Evolutionary conservation across 192 early-diverging fungal genomes (phyloP).

Genomic region (Entomortierella beljakovae): DNA sequence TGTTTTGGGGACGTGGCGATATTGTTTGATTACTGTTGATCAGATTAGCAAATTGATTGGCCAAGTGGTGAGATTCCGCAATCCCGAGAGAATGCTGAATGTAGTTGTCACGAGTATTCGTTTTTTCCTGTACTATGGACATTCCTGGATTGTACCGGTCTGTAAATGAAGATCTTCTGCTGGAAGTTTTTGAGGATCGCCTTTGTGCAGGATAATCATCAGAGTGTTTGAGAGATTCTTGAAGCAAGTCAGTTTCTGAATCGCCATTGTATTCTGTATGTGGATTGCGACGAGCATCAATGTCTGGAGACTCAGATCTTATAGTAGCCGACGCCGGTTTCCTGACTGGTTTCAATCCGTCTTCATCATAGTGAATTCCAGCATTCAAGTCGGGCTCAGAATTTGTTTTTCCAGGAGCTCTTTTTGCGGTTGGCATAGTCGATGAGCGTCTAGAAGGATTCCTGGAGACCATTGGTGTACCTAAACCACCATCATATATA

Average conservation of each 20-base stretch:
- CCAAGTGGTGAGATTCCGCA: slow-evolving; percentile 74
- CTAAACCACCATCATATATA: slow-evolving; percentile 42
- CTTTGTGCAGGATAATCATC: slow-evolving; percentile 7
- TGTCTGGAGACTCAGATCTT: slow-evolving; percentile 47
- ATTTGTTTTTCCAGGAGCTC: slow-evolving; percentile 27
- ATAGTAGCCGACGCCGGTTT: slow-evolving; percentile 52
- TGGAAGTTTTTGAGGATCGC: background rate
- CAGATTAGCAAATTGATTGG: slow-evolving; percentile 88
- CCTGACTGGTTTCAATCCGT: slow-evolving; percentile 12
- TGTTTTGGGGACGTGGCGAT: slow-evolving; percentile 81
- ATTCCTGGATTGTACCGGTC: slow-evolving; percentile 4
- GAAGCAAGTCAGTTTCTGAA: slow-evolving; percentile 26
- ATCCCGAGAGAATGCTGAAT: slow-evolving; percentile 16
- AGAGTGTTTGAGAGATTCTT: slow-evolving; percentile 41
- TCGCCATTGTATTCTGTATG: slow-evolving; percentile 42
- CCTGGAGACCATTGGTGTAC: slow-evolving; percentile 28
- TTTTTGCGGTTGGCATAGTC: slow-evolving; percentile 22
- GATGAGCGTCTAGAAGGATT: slow-evolving; percentile 42
- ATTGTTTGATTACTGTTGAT: slow-evolving; percentile 90
- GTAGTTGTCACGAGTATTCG: slow-evolving; percentile 18
- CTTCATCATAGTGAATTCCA: slow-evolving; percentile 28
- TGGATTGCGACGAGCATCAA: slow-evolving; percentile 38
- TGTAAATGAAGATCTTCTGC: slow-evolving; percentile 34
- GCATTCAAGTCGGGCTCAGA: slow-evolving; percentile 28
- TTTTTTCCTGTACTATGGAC: slow-evolving; percentile 10